Evolutionary conservation across 2,329 filamentous ascomycete genomes (phyloP), one percentile per base, ranked within the genome.

Genomic region (Aureobasidium sp.): DNA sequence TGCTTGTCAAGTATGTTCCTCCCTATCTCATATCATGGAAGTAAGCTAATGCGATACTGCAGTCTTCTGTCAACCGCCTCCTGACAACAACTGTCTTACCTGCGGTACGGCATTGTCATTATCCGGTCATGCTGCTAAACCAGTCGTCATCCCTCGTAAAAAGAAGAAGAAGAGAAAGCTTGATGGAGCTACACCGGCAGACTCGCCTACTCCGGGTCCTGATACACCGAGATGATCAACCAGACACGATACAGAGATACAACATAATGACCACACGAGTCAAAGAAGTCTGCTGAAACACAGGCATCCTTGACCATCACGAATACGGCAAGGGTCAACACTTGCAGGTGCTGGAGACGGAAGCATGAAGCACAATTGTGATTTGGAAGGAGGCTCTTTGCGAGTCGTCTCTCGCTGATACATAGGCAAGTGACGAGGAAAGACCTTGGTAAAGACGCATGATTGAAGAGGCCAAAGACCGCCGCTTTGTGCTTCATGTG

Each of bases 31-130:
- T 9, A 10, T 7, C 34, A 16, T 7, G 7, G 5, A 13, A 34
- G 6, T 9, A 15, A 13, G 30, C 13, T 16, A 29, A 48, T 8
- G 5, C 25, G 11, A n/a, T 6, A 13, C 16, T 36, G n/a, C 50
- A 78, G 76, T 96, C 69, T 96, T 96, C 73, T 96, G 91, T 76
- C 79, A 83, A 48, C 81, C 83, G 32, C 77, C 83, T 1, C 77
- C 80, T 64, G 83, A 84, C 57, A 85, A 84, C 2, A 83, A 87
- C 65, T 96, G 91, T 72, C 77, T 94, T 65, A 96, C 91, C 0
- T 96, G 91, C 72, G 90, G 89, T 2, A 93, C 89, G 3, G 84
- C 85, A 69, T 78, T 96, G 34, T 81, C 85, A n/a, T 76, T 92
- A n/a, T 88, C 87, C 0, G 83, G 83, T 63, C 91, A 91, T 69